Base-by-base conservation (phyloP, 768 basidiomycete genomes). In the Collybiopsis luxurians region DNA sequence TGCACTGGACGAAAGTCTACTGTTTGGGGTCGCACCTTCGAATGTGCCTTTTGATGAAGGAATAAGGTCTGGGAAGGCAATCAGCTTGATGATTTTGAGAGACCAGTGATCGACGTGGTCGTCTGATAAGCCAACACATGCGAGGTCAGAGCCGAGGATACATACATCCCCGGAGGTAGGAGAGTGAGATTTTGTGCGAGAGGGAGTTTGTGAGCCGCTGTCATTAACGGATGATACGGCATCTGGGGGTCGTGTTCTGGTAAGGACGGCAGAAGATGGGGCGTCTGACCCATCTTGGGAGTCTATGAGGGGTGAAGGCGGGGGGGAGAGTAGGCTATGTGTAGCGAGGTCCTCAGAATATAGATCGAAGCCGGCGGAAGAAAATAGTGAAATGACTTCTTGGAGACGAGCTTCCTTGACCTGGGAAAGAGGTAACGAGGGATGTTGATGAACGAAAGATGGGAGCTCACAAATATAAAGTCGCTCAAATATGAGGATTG, bases 401-500 rank as follows among this genome's bases (percentile, higher is more conserved):
- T 80, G 75, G 1, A 91, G 71, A 40, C 84, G 79, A 31, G 78
- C 73, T 63, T 87, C 81, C 67, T 87, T 88, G 46, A 90, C 86
- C 87, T 89, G 64, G 6, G 48, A 31, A 50, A 43, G 26, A 58
- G 28, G 13, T n/a, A 56, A 24, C 31, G 47, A 11, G 43, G 49
- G 23, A 52, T 10, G 21, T 27, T 19, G 9, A 49, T 23, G 45
- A 38, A 44, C 13, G 31, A 54, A 57, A 1, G 34, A 24, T 21
- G 4, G 26, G 2, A 24, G 72, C 86, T 61, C 64, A 90, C 89
- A 61, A 92, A 85, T 56, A 92, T 88, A 66, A 87, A 91, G 69
- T 92, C 90, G 62, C 87, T 85, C 80, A 83, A 84, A 68, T 92
- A 91, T 2, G 89, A 89, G 4, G 87, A 89, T 65, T 90, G 87